phyloP scores from a whole-genome alignment of 1,284 basidiomycete species.

The Tilletiopsis washingtonensis region DNA sequence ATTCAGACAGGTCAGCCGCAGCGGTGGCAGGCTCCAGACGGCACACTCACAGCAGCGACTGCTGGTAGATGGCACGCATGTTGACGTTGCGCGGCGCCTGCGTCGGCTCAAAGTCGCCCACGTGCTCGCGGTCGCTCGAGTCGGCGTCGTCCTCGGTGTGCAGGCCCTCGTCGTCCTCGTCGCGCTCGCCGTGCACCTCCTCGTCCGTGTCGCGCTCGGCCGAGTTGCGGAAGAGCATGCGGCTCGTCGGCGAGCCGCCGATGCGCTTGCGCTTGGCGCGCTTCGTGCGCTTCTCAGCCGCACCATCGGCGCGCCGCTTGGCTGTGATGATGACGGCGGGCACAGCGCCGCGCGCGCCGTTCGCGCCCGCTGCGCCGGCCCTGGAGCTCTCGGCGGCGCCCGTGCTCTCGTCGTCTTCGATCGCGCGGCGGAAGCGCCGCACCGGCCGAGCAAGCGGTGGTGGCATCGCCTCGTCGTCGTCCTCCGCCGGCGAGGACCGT shows the following conservation, averaged over 20 bases:
- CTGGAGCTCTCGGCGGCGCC: no score
- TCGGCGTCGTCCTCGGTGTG: constrained; percentile 55
- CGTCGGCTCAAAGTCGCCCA: constrained; percentile 58
- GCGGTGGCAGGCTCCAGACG: no score
- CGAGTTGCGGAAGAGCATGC: constrained; percentile 60
- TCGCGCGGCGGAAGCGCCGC: no score
- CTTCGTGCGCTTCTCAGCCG: background rate
- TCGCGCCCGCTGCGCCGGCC: no score
- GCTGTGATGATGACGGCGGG: background rate
- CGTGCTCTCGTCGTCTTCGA: no score
- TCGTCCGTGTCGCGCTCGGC: constrained; percentile 71
- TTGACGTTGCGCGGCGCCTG: constrained; percentile 62
- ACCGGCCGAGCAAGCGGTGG: no score
- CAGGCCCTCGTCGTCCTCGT: constrained; percentile 53
- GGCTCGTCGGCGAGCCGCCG: constrained; percentile 42
- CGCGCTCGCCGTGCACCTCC: constrained; percentile 51
- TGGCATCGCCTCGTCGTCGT: no score
- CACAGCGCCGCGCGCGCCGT: no score
- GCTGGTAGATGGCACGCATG: constrained; percentile 38
- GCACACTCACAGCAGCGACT: constrained; percentile 34
- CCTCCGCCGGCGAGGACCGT: no score
- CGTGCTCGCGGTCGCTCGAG: constrained; percentile 55
- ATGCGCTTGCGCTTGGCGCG: constrained; percentile 27
- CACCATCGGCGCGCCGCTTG: background rate
- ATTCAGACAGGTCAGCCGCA: no score